Conservation (phyloP, 1,139 yeast genomes). For the Blastobotrys illinoisensis region DNA sequence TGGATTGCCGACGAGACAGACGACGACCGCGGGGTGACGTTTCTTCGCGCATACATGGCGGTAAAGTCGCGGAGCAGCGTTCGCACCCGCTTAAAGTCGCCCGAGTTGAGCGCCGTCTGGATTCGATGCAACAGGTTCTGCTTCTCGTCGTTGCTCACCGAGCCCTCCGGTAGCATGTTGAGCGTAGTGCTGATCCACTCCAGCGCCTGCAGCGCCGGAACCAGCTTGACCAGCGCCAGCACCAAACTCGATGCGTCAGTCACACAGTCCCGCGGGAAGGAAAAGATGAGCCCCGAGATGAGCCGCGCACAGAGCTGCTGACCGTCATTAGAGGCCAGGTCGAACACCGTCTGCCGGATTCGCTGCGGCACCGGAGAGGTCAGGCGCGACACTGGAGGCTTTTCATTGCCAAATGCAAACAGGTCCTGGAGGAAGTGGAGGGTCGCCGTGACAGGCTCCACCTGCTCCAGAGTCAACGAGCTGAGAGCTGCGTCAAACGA, state of each 20-base stretch:
- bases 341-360: slow-evolving; percentile 47
- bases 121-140: slow-evolving; percentile 53
- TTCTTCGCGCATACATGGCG: slow-evolving; percentile 76
- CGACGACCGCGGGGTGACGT: slow-evolving; percentile 48
- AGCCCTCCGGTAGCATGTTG: slow-evolving; percentile 47
- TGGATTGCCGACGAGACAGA: slow-evolving; percentile 4
- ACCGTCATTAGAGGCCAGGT: slow-evolving; percentile 48
- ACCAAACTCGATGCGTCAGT: slow-evolving; percentile 74
- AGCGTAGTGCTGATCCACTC: slow-evolving; percentile 60
- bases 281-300: slow-evolving; percentile 61
- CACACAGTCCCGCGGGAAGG: slow-evolving; percentile 65
- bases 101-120: slow-evolving; percentile 55
- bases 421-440: slow-evolving; percentile 75
- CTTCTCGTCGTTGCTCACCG: slow-evolving; percentile 63
- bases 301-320: slow-evolving; percentile 49
- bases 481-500: slow-evolving; percentile 57
- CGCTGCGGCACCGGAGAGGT: slow-evolving; percentile 49
- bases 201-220: slow-evolving; percentile 40
- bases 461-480: slow-evolving; percentile 55
- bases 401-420: slow-evolving; percentile 74
- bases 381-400: slow-evolving; percentile 70
- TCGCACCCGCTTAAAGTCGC: slow-evolving; percentile 70
- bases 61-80: slow-evolving; percentile 68
- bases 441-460: slow-evolving; percentile 64
- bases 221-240: slow-evolving; percentile 57